Evolutionary conservation across 805 yeast genomes (phyloP).

Genomic region (Myxozyma sirexii): DNA sequence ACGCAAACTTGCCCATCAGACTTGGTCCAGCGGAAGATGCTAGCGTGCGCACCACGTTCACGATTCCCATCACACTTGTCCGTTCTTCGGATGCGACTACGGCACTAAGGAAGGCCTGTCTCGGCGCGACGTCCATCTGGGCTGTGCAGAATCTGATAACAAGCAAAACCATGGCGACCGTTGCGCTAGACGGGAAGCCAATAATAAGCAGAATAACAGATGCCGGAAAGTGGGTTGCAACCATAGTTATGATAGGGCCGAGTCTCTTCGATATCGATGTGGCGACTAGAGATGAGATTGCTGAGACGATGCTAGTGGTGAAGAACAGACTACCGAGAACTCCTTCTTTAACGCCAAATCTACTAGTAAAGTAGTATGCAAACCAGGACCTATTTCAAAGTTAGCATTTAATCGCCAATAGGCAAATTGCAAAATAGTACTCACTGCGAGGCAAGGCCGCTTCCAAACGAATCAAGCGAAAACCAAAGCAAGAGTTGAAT

Average conservation of each 20-base stretch:
- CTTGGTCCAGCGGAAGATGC: conserved; percentile 83
- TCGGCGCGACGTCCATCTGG: conserved; percentile 90
- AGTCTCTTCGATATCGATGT: conserved; percentile 63
- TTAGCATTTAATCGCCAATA: not conserved
- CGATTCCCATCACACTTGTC: conserved; percentile 79
- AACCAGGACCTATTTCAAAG: conserved; percentile 59
- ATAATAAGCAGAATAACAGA: conserved; percentile 61
- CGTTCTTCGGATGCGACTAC: conserved; percentile 65
- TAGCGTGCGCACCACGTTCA: conserved; percentile 81
- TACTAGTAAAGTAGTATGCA: conserved; percentile 71
- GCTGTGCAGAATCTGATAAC: conserved; percentile 62
- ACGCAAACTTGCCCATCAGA: conserved; percentile 75
- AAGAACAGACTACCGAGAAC: conserved; percentile 71
- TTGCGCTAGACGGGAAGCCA: conserved; percentile 50
- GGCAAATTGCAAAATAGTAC: not conserved
- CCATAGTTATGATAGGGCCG: conserved; percentile 80
- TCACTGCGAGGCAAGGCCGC: conserved; percentile 79
- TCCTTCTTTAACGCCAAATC: conserved; percentile 57
- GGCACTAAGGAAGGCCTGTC: conserved; percentile 76
- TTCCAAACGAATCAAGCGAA: conserved; percentile 84
- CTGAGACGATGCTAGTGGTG: conserved; percentile 60
- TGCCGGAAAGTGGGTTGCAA: conserved; percentile 76
- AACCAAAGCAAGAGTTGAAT: conserved; percentile 47
- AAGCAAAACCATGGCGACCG: conserved; percentile 56
- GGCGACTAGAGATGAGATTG: conserved; percentile 75